Percentiles rank a stretch among this genome's conserved stretches.
Conservation (phyloP, 2,329 filamentous ascomycete genomes). For the Botrytis squamosa region DNA sequence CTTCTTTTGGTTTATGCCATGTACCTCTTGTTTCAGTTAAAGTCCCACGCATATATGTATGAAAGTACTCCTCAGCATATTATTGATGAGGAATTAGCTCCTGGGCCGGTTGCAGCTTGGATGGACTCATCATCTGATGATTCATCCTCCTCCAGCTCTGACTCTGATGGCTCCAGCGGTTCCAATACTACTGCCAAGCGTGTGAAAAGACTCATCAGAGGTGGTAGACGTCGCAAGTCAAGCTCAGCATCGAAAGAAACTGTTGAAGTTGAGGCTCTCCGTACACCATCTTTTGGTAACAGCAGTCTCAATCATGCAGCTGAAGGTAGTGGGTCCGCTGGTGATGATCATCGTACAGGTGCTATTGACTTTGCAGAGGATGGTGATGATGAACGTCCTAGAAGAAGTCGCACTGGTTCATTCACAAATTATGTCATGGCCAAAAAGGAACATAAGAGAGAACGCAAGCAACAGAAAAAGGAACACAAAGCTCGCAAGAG, state of each 20-base stretch:
- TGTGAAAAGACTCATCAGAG: slow-evolving; percentile 70
- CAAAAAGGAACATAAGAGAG: slow-evolving; percentile 41
- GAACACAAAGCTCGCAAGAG: slow-evolving; percentile 32
- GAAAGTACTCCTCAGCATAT: slow-evolving; percentile 89
- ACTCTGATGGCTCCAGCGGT: slow-evolving; percentile 65
- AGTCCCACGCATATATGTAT: slow-evolving; percentile 89
- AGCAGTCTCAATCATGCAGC: slow-evolving; percentile 29
- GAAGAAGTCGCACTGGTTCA: slow-evolving; percentile 34
- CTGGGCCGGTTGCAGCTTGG: slow-evolving; percentile 79
- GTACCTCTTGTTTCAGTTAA: slow-evolving; percentile 87
- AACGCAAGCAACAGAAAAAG: slow-evolving; percentile 42
- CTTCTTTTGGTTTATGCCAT: slow-evolving; percentile 78
- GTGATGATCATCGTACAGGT: slow-evolving; percentile 35
- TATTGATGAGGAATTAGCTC: slow-evolving; percentile 86
- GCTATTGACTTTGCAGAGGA: slow-evolving; percentile 53
- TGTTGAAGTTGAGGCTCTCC: slow-evolving; percentile 41
- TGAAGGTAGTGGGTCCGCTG: slow-evolving; percentile 29
- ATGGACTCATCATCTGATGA: slow-evolving; percentile 61
- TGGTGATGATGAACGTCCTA: slow-evolving; percentile 48
- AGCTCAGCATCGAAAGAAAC: slow-evolving; percentile 67
- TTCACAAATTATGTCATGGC: slow-evolving; percentile 29
- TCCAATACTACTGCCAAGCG: slow-evolving; percentile 73
- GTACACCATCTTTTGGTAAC: slow-evolving; percentile 45
- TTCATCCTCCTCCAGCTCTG: slow-evolving; percentile 63
- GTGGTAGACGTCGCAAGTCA: slow-evolving; percentile 67